Percentiles rank a stretch among this genome's conserved stretches.
phyloP scores from a whole-genome alignment of 495 filamentous ascomycete species.

The Penicillium manginii region DNA sequence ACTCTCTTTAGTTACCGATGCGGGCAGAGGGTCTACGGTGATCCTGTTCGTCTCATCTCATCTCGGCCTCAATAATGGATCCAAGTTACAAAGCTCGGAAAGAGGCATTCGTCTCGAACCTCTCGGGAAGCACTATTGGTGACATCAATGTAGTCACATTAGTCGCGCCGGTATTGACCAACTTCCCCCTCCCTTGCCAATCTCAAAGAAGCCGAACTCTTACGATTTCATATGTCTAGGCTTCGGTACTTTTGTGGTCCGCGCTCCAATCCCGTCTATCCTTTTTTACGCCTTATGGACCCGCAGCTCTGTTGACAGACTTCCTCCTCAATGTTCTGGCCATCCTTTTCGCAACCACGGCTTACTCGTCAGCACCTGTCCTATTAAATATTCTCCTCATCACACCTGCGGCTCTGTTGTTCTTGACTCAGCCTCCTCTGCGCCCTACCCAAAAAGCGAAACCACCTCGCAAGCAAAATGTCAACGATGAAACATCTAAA shows the following conservation, averaged over 20 bases:
- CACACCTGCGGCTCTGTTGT: constrained; percentile 66
- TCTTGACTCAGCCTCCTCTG: constrained; percentile 49
- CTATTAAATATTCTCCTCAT: constrained; percentile 78
- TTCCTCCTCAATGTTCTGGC: constrained; percentile 84
- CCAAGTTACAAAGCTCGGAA: constrained; percentile 84
- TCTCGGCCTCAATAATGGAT: constrained; percentile 45
- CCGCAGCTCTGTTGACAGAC: constrained; percentile 71
- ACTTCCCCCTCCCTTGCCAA: constrained; percentile 5
- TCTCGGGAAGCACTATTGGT: constrained; percentile 77
- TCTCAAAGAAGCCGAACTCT: not conserved
- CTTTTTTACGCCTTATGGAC: constrained; percentile 78
- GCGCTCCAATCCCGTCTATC: constrained; percentile 83
- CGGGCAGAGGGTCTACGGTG: not conserved
- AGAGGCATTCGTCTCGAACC: constrained; percentile 92
- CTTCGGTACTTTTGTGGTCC: constrained; percentile 84
- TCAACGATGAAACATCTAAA: constrained; percentile 30
- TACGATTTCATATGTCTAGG: constrained; percentile 49
- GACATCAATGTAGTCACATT: constrained; percentile 88
- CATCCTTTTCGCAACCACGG: constrained; percentile 80
- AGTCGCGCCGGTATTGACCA: constrained; percentile 74
- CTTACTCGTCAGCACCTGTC: constrained; percentile 77
- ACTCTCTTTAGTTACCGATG: not conserved
- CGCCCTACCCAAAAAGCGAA: constrained; percentile 56
- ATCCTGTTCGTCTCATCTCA: not conserved
- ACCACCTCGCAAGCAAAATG: constrained; percentile 54